Evolutionary conservation across 208 protist genomes (phyloP).

Genomic region (Phytomonas francai): DNA sequence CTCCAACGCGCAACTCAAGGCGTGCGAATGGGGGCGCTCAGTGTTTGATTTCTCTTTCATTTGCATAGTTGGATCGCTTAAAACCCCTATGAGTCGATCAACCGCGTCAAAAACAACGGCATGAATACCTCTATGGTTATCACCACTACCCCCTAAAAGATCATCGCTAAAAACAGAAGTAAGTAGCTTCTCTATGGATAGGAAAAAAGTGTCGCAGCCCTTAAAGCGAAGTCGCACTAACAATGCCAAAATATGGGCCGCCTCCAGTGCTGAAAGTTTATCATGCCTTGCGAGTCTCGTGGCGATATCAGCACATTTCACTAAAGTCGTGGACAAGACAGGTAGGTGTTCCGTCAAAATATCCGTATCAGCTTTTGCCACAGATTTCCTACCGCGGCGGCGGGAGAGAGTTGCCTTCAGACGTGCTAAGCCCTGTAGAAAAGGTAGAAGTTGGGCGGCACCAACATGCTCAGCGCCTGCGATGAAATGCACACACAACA

Average conservation of each 20-base stretch:
- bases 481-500: slow-evolving; percentile 55
- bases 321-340: neutral
- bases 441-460: slow-evolving; percentile 53
- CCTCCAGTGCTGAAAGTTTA: neutral
- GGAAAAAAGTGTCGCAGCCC: neutral
- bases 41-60: neutral
- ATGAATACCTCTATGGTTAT: neutral
- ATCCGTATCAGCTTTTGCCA: neutral
- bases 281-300: neutral
- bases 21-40: neutral
- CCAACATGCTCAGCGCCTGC: slow-evolving; percentile 38
- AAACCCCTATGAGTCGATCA: neutral
- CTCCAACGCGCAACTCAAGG: neutral
- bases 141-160: neutral
- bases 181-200: neutral
- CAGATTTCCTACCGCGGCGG: neutral
- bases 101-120: neutral
- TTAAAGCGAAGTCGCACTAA: neutral
- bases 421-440: slow-evolving; percentile 22
- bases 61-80: neutral
- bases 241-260: neutral
- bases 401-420: slow-evolving; percentile 13
- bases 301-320: neutral
- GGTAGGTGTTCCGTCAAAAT: neutral
- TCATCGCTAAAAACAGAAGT: neutral